Conservation (phyloP, 805 yeast genomes). For the Ogataea dorogensis region DNA sequence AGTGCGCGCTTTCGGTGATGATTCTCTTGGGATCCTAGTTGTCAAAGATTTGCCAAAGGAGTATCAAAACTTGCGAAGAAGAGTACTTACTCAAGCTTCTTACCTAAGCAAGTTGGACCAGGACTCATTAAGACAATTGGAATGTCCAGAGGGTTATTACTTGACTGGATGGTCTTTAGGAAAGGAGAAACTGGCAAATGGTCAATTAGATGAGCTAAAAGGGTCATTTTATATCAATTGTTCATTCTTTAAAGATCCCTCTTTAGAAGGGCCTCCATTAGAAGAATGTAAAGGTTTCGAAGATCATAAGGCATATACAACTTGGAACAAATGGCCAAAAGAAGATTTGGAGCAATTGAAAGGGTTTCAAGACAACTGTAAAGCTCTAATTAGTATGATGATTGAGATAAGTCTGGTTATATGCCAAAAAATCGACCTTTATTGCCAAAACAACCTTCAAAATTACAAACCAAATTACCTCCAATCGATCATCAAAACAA, state of each 20-base stretch:
- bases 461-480: slow-evolving; percentile 39
- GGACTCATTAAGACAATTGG: slow-evolving; percentile 37
- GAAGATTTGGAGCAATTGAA: slow-evolving; percentile 30
- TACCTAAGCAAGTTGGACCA: slow-evolving; percentile 40
- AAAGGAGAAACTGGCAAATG: slow-evolving; percentile 46
- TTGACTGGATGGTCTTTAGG: slow-evolving; percentile 64
- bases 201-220: slow-evolving; percentile 47
- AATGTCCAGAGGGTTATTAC: slow-evolving; percentile 50
- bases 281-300: slow-evolving; percentile 34
- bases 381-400: slow-evolving; percentile 43
- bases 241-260: slow-evolving; percentile 45
- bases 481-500: slow-evolving; percentile 43
- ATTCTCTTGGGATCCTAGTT: slow-evolving; percentile 53
- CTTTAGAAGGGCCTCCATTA: slow-evolving; percentile 45
- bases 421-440: slow-evolving; percentile 54
- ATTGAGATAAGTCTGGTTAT: slow-evolving; percentile 47
- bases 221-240: slow-evolving; percentile 62
- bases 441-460: slow-evolving; percentile 31
- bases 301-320: slow-evolving; percentile 43
- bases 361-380: slow-evolving; percentile 38
- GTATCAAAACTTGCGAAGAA: slow-evolving; percentile 39
- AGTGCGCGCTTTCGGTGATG: slow-evolving; percentile 50
- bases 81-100: slow-evolving; percentile 44
- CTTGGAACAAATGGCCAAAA: slow-evolving; percentile 54
- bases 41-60: slow-evolving; percentile 42